phyloP scores from a whole-genome alignment of 495 filamentous ascomycete genomes.

The Pyrenula aspistea region DNA sequence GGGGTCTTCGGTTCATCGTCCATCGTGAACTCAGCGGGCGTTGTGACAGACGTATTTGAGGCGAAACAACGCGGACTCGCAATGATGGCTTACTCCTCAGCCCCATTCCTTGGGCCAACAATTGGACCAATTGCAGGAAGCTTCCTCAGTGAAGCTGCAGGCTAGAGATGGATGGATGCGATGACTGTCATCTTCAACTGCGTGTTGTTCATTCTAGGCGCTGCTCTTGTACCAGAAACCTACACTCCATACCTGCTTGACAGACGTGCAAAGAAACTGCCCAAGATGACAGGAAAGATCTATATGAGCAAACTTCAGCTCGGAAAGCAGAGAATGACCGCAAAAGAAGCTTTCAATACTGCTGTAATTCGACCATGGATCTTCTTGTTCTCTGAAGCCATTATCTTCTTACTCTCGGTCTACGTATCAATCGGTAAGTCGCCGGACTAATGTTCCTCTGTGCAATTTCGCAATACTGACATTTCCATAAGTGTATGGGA shows the following conservation, averaged over 20 bases:
- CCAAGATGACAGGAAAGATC: slow-evolving; percentile 42
- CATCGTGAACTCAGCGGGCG: slow-evolving; percentile 60
- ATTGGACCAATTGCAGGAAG: slow-evolving; percentile 50
- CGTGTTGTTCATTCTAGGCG: slow-evolving; percentile 40
- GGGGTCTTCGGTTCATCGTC: slow-evolving; percentile 68
- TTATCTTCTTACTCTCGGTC: too few relatives aligned
- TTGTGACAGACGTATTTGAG: slow-evolving; percentile 65
- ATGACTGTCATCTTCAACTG: slow-evolving; percentile 38
- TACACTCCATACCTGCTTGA: slow-evolving; percentile 48
- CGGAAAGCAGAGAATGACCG: slow-evolving; percentile 24
- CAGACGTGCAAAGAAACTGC: slow-evolving; percentile 37
- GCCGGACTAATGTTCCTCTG: too few relatives aligned
- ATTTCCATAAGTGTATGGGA: too few relatives aligned
- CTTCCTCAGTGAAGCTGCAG: slow-evolving; percentile 43
- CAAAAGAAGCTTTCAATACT: slow-evolving; percentile 27
- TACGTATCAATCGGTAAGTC: too few relatives aligned
- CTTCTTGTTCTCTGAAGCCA: slow-evolving; percentile 33
- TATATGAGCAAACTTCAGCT: slow-evolving; percentile 37
- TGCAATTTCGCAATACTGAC: too few relatives aligned
- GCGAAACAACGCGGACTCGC: slow-evolving; percentile 52
- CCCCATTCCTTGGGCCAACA: slow-evolving; percentile 59
- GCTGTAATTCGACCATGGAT: slow-evolving; percentile 38
- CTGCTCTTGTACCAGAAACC: slow-evolving; percentile 45
- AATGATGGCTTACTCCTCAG: slow-evolving; percentile 49
- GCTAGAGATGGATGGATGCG: slow-evolving; percentile 61